phyloP scores from a whole-genome alignment of 768 basidiomycete species.

The Jaapia argillacea region DNA sequence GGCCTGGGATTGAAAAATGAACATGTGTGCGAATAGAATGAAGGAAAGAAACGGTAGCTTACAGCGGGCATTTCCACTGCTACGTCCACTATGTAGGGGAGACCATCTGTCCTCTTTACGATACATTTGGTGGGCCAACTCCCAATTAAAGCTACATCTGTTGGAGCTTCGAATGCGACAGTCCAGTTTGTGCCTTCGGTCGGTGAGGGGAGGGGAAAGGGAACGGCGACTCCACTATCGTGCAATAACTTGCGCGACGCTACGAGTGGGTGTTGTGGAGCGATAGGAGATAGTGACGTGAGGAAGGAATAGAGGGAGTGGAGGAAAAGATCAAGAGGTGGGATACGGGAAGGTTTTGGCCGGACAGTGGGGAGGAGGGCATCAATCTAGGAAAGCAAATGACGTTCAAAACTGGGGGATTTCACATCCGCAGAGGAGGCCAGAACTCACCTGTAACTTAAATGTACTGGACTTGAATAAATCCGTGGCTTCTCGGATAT shows the following conservation, averaged over 20 bases:
- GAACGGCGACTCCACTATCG: slow-evolving; percentile 36
- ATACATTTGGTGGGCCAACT: slow-evolving; percentile 78
- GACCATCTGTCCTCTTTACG: slow-evolving; percentile 61
- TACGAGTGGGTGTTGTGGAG: slow-evolving; percentile 54
- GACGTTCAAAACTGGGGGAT: background rate
- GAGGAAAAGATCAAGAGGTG: slow-evolving; percentile 61
- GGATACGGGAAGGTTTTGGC: slow-evolving; percentile 46
- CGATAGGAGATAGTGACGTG: slow-evolving; percentile 42
- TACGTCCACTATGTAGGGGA: slow-evolving; percentile 64
- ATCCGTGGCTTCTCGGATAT: slow-evolving; percentile 64
- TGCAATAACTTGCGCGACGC: slow-evolving; percentile 39
- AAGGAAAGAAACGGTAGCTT: slow-evolving; percentile 35
- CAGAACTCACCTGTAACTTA: slow-evolving; percentile 62
- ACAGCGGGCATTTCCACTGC: slow-evolving; percentile 85
- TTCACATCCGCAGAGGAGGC: background rate
- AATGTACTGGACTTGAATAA: slow-evolving; percentile 73
- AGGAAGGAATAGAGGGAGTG: slow-evolving; percentile 59
- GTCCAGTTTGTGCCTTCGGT: slow-evolving; percentile 83
- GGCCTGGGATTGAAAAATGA: slow-evolving; percentile 29
- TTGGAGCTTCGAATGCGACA: slow-evolving; percentile 70
- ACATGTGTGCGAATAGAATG: background rate
- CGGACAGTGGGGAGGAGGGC: slow-evolving; percentile 69
- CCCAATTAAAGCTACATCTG: slow-evolving; percentile 69
- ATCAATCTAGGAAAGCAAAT: slow-evolving; percentile 49
- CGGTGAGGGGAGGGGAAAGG: slow-evolving; percentile 61